Conservation (phyloP, 1,139 yeast species). For the Scheffersomyces insectosa region DNA sequence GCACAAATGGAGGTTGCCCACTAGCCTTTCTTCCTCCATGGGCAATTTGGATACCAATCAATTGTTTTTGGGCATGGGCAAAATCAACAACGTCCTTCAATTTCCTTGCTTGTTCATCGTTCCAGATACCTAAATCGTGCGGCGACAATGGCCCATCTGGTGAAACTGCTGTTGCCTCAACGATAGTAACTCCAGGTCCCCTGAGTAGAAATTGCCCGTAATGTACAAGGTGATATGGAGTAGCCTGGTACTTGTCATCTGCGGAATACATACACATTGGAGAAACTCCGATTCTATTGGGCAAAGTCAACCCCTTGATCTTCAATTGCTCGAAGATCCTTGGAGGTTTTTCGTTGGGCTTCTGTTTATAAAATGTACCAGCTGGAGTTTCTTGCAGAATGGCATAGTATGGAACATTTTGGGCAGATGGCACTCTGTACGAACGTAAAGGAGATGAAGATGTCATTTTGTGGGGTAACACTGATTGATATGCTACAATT, state of each 20-base stretch:
- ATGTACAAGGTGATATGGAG: slow-evolving; percentile 49
- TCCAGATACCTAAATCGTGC: slow-evolving; percentile 52
- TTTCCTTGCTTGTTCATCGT: slow-evolving; percentile 48
- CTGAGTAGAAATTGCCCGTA: slow-evolving; percentile 44
- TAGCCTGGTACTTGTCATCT: slow-evolving; percentile 33
- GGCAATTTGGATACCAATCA: slow-evolving; percentile 54
- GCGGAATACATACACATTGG: slow-evolving; percentile 63
- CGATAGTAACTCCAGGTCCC: slow-evolving; percentile 54
- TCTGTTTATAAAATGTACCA: no score
- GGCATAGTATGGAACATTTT: no score
- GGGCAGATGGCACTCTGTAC: no score
- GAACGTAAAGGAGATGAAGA: no score
- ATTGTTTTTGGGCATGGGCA: slow-evolving; percentile 53
- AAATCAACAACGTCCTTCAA: slow-evolving; percentile 52
- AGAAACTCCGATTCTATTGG: slow-evolving; percentile 55
- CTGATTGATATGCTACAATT: no score
- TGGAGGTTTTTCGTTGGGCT: slow-evolving; percentile 18
- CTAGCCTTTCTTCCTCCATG: slow-evolving; percentile 59
- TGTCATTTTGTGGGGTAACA: no score
- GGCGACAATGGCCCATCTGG: slow-evolving; percentile 46
- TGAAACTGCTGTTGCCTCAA: slow-evolving; percentile 53
- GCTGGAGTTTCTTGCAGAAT: no score
- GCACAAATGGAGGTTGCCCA: slow-evolving; percentile 33
- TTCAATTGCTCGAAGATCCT: slow-evolving; percentile 39
- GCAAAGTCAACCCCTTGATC: slow-evolving; percentile 36